A percentile compares a stretch with the other conserved stretches of the same genome.
Conservation (phyloP, 768 basidiomycete genomes). For the Cyclocybe aegerita region DNA sequence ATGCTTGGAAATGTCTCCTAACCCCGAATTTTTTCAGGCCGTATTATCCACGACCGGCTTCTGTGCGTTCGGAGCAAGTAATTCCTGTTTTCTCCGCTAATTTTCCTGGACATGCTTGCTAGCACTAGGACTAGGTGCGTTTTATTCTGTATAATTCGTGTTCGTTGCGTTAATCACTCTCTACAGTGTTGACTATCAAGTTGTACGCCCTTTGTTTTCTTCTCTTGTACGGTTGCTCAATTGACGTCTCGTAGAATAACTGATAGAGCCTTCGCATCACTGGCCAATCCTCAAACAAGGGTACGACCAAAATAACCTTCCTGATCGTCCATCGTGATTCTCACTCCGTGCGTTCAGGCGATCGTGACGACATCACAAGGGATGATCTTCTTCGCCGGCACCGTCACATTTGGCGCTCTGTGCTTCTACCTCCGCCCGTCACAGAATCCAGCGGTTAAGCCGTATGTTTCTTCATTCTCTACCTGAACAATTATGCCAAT, state of each 20-base stretch:
- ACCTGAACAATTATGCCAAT: neutral
- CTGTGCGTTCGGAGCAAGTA: constrained; percentile 3
- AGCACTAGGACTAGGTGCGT: constrained; percentile 17
- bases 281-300: neutral
- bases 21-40: constrained; percentile 5
- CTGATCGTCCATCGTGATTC: neutral
- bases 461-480: constrained; percentile 3
- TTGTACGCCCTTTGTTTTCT: constrained; percentile 8
- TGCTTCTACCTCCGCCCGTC: constrained; percentile 13
- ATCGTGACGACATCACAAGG: constrained; percentile 9
- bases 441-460: constrained; percentile 4
- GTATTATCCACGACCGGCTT: constrained; percentile 14
- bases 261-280: neutral
- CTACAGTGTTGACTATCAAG: constrained; percentile 12
- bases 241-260: neutral
- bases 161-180: neutral
- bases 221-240: neutral
- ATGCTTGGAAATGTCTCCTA: neutral
- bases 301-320: neutral
- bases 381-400: constrained; percentile 11
- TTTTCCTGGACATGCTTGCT: neutral
- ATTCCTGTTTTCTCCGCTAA: neutral
- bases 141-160: neutral
- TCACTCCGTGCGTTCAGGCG: neutral
- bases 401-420: constrained; percentile 7